A percentile compares a stretch with the other conserved stretches of the same genome.
These are phyloP conservation scores for Apiospora marii DNA, from an alignment of 2,329 filamentous ascomycete genomes.

Conservation along the genomic window DNA sequence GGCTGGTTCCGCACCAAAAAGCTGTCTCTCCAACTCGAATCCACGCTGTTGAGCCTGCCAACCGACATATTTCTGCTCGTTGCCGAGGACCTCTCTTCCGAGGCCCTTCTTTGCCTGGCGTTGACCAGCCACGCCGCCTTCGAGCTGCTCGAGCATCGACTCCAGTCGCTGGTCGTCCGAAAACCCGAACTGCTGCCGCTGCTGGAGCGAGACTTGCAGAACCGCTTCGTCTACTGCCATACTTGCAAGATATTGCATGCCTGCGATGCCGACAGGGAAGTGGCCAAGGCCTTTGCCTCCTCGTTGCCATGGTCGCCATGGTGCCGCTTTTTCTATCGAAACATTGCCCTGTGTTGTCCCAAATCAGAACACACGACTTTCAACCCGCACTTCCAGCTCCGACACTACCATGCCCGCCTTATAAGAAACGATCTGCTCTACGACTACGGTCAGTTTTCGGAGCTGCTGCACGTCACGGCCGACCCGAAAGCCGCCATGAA, in stretches of 20 bases:
- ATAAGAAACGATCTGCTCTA: constrained; percentile 6
- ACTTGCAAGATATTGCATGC: constrained; percentile 9
- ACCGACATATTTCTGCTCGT: background rate
- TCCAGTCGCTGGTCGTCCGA: background rate
- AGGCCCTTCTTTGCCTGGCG: background rate
- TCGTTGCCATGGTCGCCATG: background rate
- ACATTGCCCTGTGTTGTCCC: background rate
- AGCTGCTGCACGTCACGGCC: background rate
- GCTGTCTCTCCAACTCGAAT: constrained; percentile 6
- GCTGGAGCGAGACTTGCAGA: constrained; percentile 12
- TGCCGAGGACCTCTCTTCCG: background rate
- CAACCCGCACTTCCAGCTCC: constrained; percentile 2
- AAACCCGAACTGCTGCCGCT: background rate
- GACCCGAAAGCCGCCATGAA: background rate
- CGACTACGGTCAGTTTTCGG: background rate
- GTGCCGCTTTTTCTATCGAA: constrained; percentile 13
- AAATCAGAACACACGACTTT: constrained; percentile 9
- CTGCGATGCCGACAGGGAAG: background rate
- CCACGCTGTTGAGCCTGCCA: background rate
- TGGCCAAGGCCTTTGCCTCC: constrained; percentile 1
- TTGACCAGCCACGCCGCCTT: constrained; percentile 11
- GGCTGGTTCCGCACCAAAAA: constrained; percentile 10
- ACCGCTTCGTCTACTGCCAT: constrained; percentile 13
- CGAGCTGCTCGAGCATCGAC: constrained; percentile 9
- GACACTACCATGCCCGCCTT: constrained; percentile 12